A percentile compares a stretch with the other conserved stretches of the same genome.
Conservation (phyloP, 768 basidiomycete genomes). For the Suillus bovinus region DNA sequence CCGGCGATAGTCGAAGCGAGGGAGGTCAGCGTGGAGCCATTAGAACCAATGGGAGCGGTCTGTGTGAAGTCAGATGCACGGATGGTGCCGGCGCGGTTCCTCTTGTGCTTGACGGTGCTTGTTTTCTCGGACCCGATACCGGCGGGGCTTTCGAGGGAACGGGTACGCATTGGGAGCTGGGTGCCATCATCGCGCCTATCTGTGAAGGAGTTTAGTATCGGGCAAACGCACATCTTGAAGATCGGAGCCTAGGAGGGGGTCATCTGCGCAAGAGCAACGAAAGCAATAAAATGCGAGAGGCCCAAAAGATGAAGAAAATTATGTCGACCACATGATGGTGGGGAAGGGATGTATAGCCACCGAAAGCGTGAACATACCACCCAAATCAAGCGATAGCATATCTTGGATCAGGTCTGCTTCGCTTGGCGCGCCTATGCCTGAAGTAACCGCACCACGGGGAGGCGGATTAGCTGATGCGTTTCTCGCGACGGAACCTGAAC, state of each 20-base stretch:
- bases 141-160: conserved; percentile 23
- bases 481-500: background rate
- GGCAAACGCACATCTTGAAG: background rate
- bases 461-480: background rate
- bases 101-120: conserved; percentile 23
- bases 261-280: conserved; percentile 13
- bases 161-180: conserved; percentile 17
- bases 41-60: conserved; percentile 10
- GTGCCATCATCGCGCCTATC: conserved; percentile 12
- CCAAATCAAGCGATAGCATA: conserved; percentile 24
- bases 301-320: background rate
- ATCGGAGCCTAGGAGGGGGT: background rate
- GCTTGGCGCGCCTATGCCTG: background rate
- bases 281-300: conserved; percentile 7
- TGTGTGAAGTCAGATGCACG: conserved; percentile 46
- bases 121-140: conserved; percentile 3
- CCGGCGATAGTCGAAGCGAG: background rate
- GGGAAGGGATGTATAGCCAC: background rate
- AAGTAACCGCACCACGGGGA: background rate
- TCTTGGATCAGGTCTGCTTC: conserved; percentile 21
- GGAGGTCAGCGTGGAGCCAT: conserved; percentile 10
- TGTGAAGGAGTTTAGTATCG: background rate
- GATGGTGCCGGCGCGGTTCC: conserved; percentile 52
- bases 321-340: background rate
- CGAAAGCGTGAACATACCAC: conserved; percentile 26